phyloP scores from a whole-genome alignment of 176 grass and related monocot genomes.

The Hsuehochloa calcarea region DNA sequence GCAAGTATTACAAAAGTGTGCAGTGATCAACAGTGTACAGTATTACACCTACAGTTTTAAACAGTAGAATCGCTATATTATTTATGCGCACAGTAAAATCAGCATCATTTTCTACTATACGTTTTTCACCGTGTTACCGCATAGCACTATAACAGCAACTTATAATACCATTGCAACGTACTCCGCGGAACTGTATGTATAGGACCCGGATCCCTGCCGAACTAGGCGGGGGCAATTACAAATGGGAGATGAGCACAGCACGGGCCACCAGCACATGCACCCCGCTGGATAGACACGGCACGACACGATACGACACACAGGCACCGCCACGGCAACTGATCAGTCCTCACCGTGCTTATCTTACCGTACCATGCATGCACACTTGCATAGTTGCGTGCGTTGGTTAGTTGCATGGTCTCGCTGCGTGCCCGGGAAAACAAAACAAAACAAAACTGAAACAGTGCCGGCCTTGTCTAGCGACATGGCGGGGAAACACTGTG shows the following conservation, averaged over 20 bases:
- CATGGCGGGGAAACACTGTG: background rate
- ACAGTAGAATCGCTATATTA: no score
- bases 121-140: no score
- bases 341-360: background rate
- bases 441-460: background rate
- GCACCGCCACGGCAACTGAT: background rate
- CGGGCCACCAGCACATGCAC: background rate
- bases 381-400: background rate
- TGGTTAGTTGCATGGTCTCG: background rate
- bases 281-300: background rate
- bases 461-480: background rate
- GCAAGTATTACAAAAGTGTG: background rate
- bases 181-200: no score
- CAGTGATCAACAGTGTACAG: background rate
- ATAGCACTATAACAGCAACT: no score
- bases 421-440: background rate
- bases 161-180: no score
- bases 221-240: background rate
- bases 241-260: background rate
- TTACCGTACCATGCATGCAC: background rate
- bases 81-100: no score
- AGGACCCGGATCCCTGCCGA: no score
- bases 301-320: background rate
- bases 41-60: no score
- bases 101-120: no score